phyloP scores from a whole-genome alignment of 108 stramenopile genomes.

The Hondaea fermentalgiana region DNA sequence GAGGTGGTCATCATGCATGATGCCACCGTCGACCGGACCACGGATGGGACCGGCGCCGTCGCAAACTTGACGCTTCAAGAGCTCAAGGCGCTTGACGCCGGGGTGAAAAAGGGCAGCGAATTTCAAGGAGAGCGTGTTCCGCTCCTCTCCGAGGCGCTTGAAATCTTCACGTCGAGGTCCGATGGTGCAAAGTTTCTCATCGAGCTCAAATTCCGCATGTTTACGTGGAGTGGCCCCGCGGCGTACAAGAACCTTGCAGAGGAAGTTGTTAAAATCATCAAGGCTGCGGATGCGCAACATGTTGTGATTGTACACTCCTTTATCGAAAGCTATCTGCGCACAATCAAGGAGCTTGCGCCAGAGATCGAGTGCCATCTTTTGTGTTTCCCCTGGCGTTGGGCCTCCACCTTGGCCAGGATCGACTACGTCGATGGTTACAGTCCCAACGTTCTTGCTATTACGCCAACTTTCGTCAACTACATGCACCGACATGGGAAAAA shows the following conservation, averaged over 20 bases:
- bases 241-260: background rate
- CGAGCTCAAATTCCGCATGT: background rate
- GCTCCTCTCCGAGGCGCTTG: background rate
- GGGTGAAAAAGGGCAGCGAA: background rate
- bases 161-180: background rate
- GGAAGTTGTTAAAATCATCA: background rate
- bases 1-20: slow-evolving; percentile 5
- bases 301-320: background rate
- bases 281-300: background rate
- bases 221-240: background rate
- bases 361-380: background rate
- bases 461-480: background rate
- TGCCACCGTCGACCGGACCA: background rate
- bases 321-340: background rate
- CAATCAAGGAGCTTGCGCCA: background rate
- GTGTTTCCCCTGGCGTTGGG: background rate
- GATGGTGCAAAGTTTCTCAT: background rate
- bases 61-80: background rate
- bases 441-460: background rate
- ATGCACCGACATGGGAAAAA: background rate
- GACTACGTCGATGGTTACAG: background rate
- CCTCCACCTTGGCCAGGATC: background rate
- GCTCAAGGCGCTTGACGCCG: background rate
- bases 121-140: background rate
- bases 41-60: background rate